Percentiles rank a stretch among this genome's conserved stretches.
Evolutionary conservation across 1,284 basidiomycete species (phyloP).

Genomic region (Rhodotorula sp.): DNA sequence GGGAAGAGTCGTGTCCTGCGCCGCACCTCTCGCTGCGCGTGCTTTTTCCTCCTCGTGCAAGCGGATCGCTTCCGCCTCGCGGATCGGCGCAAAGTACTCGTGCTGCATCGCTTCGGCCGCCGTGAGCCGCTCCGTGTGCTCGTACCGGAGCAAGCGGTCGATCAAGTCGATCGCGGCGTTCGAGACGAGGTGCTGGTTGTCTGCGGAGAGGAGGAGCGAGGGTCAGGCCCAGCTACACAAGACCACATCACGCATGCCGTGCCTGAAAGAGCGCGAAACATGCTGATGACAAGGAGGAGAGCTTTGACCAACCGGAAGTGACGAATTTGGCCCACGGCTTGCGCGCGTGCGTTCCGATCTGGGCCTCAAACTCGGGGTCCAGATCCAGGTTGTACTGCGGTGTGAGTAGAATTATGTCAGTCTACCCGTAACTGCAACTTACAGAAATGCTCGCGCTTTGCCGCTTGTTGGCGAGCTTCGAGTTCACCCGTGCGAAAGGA

Average conservation of each 20-base stretch:
- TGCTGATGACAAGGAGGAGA: background rate
- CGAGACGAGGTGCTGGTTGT: conserved; percentile 68
- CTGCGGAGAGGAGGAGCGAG: background rate
- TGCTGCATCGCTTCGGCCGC: conserved; percentile 87
- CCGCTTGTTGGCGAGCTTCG: too few relatives aligned
- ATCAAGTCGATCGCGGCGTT: conserved; percentile 89
- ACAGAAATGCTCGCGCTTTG: background rate
- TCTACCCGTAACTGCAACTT: too few relatives aligned
- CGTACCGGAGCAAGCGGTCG: conserved; percentile 92
- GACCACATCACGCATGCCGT: background rate
- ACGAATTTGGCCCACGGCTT: conserved; percentile 94
- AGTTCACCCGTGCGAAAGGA: background rate
- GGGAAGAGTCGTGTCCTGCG: background rate
- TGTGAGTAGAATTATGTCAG: background rate
- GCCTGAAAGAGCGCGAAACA: background rate
- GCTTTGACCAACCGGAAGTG: conserved; percentile 58
- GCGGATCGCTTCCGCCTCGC: conserved; percentile 23
- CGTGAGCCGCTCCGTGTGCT: conserved; percentile 80
- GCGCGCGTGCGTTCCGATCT: conserved; percentile 84
- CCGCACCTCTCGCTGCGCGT: background rate
- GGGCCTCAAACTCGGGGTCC: conserved; percentile 84
- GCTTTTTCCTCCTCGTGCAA: conserved; percentile 1
- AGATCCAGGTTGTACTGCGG: conserved; percentile 81
- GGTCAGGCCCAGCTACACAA: background rate
- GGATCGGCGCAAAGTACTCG: conserved; percentile 66